Evolutionary conservation across 1,284 basidiomycete species (phyloP), one percentile per base, ranked within the genome.

Genomic region (Ceratobasidium sp.): DNA sequence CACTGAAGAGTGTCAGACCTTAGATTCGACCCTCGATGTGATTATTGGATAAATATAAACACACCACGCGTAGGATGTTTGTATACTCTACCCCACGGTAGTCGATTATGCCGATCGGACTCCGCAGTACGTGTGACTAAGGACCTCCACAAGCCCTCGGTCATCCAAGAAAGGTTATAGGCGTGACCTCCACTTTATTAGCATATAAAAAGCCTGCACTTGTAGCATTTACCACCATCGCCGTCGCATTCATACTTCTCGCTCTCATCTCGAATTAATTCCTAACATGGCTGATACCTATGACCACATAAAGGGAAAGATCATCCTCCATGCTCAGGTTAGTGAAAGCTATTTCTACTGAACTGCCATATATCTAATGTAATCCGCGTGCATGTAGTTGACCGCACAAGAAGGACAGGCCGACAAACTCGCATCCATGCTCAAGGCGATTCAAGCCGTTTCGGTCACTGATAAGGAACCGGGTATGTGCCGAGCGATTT

Each of bases 361-460:
- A 40, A 47, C 22, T 12, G n/a, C 22, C n/a, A 20, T 7, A 12
- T 15, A 47, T 7, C 45, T 47, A 20, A 47, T 20, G 7, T 47
- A 8, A 25, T 38, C n/a, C 31, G 25, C 20, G 45, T 47, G n/a
- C 45, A 20, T 47, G 17, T 57, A 49, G 43, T 12, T 47, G 1
- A 52, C 29, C 12, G 45, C 45, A 49, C 58, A 62, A 20, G 58
- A 62, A 3, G 45, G 45, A 2, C 58, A 62, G 32, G 58, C 43
- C 13, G 58, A 62, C 2, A 62, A 31, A 12, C 5, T 35, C 15
- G 25, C 31, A 31, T 25, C 25, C 1, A 22, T 62, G 5, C 29
- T 35, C n/a, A 50, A 49, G 20, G 45, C 43, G 17, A 50, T 62
- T 38, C 58, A 50, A 12, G 45, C 5, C 15, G 2, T n/a, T 22